Base-by-base conservation (phyloP, 2,329 filamentous ascomycete genomes). In the Ophiostoma sp. region DNA sequence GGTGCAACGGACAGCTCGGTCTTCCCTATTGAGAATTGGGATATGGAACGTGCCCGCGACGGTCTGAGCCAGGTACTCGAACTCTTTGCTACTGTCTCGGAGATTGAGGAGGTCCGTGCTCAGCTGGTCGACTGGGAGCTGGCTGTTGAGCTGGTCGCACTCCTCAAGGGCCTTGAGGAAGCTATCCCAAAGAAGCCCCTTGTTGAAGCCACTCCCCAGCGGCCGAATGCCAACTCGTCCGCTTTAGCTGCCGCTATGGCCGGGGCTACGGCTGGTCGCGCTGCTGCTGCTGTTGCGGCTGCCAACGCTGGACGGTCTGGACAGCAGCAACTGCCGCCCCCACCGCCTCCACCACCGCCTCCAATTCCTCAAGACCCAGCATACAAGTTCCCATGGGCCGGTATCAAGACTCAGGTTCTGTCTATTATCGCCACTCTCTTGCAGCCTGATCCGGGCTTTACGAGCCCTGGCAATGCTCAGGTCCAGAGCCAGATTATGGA, bases 31-130 rank as follows among this genome's bases (percentile, higher is more conserved):
- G 97, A 98, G 78, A 88, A 94, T 64, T 98, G 95, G 95, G 95
- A 98, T 78, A 97, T 98, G 92, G 95, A 98, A 80, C 90, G 95
- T 17, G 95, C 97, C 74, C 97, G 97, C 80, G 95, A 98, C 79
- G 95, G 95, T 0, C 89, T 98, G 0, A 94, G 95, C 70, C 95
- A 98, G 81, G 97, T 97, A 79, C 89, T 98, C 1, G 95, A 98
- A 78, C 97, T 98, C 80, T 92, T 98, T 71, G 94, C 92, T 19
- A 95, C 96, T 0, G 89, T 97, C 36, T 94, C 93, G 0, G 95
- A 97, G 79, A 92, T 95, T 78, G 87, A 91, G 59, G 91, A 93
- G 69, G 94, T 94, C 85, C 93, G 97, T 75, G 88, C 90, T 57
- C 91, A 97, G 75, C 87, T 98, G 52, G 93, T 97, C 69, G 92